Base-by-base conservation (phyloP, 768 basidiomycete genomes). In the Filobasidium wieringae region DNA sequence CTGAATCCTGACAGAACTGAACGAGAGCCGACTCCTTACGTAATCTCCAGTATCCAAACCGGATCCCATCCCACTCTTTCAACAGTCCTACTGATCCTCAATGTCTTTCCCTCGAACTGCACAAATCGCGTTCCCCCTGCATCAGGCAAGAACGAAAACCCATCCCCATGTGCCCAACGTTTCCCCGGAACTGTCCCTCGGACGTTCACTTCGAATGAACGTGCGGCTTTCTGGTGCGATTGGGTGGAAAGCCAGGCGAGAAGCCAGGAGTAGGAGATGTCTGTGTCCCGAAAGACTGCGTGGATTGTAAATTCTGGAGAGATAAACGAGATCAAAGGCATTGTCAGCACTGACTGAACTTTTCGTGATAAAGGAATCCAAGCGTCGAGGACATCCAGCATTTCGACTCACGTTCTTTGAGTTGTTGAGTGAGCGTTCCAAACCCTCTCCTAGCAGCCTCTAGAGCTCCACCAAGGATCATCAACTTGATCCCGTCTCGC, bases 251-350 rank as follows among this genome's bases (percentile, higher is more conserved):
- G 54, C 59, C 59, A 60, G 15, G 59, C 31, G 17, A 60, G 36
- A 37, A 60, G n/a, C 59, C 59, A 60, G 37, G 34, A 19, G 36
- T 55, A 60, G 26, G 59, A 33, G 15, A 53, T 54, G 31, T 60
- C 59, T 33, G 49, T 43, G 36, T 60, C 52, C 4, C 26, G 27
- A 24, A 60, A 49, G 15, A 51, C 26, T 5, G 59, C 59, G n/a
- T 43, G 34, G 9, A 60, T 45, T 24, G 59, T 60, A 8, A 50
- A 43, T 12, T 52, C 58, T 59, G 24, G 17, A 4, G 32, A 22
- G 15, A 4, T 9, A 24, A 7, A 34, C 26, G 19, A 19, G 24
- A 26, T 14, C 22, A 15, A 32, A 17, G 2, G 14, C 11, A 11
- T 22, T 7, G 33, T 15, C 27, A 29, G 15, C 22, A 27, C 9